Percentiles rank a stretch among this genome's conserved stretches.
phyloP scores from a whole-genome alignment of 2,329 filamentous ascomycete genomes.

The Nectriaceae sp. region DNA sequence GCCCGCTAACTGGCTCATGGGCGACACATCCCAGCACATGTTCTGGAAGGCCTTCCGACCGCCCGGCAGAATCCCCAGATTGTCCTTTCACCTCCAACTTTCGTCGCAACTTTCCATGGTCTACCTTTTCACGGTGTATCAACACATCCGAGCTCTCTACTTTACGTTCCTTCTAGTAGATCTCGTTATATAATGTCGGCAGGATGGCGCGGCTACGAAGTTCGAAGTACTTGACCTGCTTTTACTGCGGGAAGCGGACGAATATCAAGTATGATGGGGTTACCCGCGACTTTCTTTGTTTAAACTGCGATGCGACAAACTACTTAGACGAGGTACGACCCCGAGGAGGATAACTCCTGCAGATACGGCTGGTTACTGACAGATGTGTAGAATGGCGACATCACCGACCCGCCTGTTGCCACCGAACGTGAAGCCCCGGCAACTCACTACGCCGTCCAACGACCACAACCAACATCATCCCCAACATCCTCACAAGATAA shows the following conservation, averaged over 20 bases:
- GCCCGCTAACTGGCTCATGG: constrained; percentile 9
- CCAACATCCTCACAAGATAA: constrained; percentile 22
- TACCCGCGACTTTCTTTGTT: constrained; percentile 70
- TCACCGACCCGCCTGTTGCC: constrained; percentile 78
- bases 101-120: not conserved
- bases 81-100: constrained; percentile 15
- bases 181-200: constrained; percentile 13
- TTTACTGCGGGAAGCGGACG: constrained; percentile 79
- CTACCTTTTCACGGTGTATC: too few relatives aligned
- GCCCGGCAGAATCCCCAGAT: constrained; percentile 37
- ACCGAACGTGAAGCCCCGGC: constrained; percentile 46
- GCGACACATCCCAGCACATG: not conserved
- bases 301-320: constrained; percentile 82
- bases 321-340: constrained; percentile 76
- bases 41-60: constrained; percentile 23
- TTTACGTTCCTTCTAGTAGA: constrained; percentile 1
- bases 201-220: constrained; percentile 47
- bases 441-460: constrained; percentile 50
- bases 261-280: constrained; percentile 57
- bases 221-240: constrained; percentile 63
- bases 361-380: constrained; percentile 3
- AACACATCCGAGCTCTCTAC: constrained; percentile 15
- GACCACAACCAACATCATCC: constrained; percentile 34
- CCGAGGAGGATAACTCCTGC: too few relatives aligned
- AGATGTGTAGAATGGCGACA: constrained; percentile 71